Evolutionary conservation across 768 basidiomycete genomes (phyloP), one percentile per base, ranked within the genome.

Genomic region (Cubamyces lactineus): DNA sequence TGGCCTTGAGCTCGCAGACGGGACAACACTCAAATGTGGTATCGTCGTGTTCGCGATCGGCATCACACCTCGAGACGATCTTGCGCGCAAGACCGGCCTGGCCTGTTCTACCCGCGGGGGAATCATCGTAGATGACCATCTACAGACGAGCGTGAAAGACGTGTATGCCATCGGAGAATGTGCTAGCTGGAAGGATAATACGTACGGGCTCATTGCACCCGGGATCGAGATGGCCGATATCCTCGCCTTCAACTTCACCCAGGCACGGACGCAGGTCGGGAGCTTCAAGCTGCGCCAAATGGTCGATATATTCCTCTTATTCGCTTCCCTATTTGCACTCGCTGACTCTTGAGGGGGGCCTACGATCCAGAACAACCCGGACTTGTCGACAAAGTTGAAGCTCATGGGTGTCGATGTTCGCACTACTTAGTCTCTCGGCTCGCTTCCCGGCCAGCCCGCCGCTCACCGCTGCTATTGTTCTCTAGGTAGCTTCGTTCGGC

Each of bases 121-220:
- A 0, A 78, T 91, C 63, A 68, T 80, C 4, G 84, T 90, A 8
- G 77, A 81, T 30, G 85, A 88, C 59, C 73, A 76, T 53, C 73
- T 91, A 49, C 71, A 77, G 67, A 90, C 88, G 1, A 85, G 80
- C 11, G 81, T 78, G 0, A 68, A 80, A 42, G 82, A 85, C 53
- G 81, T 90, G 6, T 91, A 83, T 64, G 89, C 89, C 6, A 86
- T 92, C 50, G 90, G 90, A 5, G 90, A 91, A 71, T 92, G 90
- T 69, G 88, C 88, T 1, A 79, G 77, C 50, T 91, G 87, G 87
- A 78, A 74, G 54, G 82, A 79, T 2, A 83, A 87, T 42, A 84
- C 81, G n/a, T 91, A 88, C 66, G 89, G 89, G 3, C 76, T 92
- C 11, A 88, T 91, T 67, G 88, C 82, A 2, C 89, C 89, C n/a